phyloP scores from a whole-genome alignment of 2,329 filamentous ascomycete genomes.

The Periconia digitata region DNA sequence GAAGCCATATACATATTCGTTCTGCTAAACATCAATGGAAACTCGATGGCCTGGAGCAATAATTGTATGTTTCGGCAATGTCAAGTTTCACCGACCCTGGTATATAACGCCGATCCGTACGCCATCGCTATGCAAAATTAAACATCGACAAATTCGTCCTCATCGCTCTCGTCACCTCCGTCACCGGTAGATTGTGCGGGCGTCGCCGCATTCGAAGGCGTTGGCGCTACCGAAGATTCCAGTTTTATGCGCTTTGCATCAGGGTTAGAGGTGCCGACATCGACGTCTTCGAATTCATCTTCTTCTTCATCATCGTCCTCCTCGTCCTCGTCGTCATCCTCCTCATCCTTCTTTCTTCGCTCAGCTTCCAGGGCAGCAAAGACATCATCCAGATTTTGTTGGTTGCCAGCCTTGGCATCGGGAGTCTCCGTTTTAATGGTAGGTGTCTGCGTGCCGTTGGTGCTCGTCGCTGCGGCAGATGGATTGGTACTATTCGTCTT shows the following conservation, averaged over 20 bases:
- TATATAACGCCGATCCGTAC: conserved; percentile 25
- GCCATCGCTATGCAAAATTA: conserved; percentile 34
- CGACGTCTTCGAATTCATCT: conserved; percentile 41
- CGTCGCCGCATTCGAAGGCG: conserved; percentile 32
- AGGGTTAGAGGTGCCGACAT: conserved; percentile 29
- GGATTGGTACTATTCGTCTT: conserved; percentile 50
- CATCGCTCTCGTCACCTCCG: conserved; percentile 50
- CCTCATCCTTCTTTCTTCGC: conserved; percentile 49
- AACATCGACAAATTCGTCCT: conserved; percentile 52
- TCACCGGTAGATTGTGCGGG: conserved; percentile 44
- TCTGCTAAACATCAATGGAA: no score
- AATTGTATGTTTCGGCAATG: no score
- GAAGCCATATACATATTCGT: no score
- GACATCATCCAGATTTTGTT: conserved; percentile 65
- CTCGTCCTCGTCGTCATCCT: conserved; percentile 49
- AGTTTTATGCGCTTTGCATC: conserved; percentile 64
- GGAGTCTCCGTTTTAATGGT: conserved; percentile 48
- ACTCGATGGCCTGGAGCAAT: no score
- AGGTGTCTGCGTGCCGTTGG: conserved; percentile 39
- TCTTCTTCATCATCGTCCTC: conserved; percentile 49
- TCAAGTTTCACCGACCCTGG: background rate
- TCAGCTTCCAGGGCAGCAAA: conserved; percentile 68
- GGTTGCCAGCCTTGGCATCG: conserved; percentile 54
- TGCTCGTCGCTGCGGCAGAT: conserved; percentile 38
- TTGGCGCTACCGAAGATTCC: conserved; percentile 49